Base-by-base conservation (phyloP, 352 stramenopile genomes). In the Elongisporangium undulatum region DNA sequence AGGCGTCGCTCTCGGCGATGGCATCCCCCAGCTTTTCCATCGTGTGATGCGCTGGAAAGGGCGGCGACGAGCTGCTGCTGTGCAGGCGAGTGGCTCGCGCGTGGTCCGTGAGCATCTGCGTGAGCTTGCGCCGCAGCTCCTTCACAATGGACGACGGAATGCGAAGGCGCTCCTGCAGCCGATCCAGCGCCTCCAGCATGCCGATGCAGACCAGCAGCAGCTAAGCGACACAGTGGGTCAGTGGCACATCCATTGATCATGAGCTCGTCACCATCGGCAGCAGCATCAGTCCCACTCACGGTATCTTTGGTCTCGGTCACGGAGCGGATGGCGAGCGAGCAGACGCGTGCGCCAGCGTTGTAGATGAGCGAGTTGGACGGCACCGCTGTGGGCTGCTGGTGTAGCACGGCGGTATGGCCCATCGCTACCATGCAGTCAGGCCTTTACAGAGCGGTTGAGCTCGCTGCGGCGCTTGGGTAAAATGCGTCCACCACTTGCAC, bases 131-230 rank as follows among this genome's bases (percentile, higher is more conserved):
- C 69, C 87, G 88, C 45, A 94, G 69, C 39, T 92, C 77, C 39
- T 90, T 92, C 9, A 94, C 80, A 21, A 94, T 66, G 41, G 72
- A 74, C 49, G 72, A 80, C 49, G 84, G 77, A 21, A 94, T 51
- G 55, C 85, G 79, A 53, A 94, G 69, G 0, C 77, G 76, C 59
- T 89, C 76, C 63, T 94, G 84, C 20, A 94, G 59, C 4, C 72
- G 77, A 67, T 94, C 84, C 34, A 94, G 63, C 20, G 84, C 84
- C 45, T 90, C 84, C 17, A 94, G 59, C 24, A 94, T 69, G 0
- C 78, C 79, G 21, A 94, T 84, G 55, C 84, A 94, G 39, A 94
- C 79, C 58, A 92, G 55, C 58, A 94, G 69, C 49, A 94, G 78
- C 84, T 94, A 56, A 23, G 38, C 13, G 48, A 9, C 1, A 56